Evolutionary conservation across 176 grass and related monocot species (phyloP).

Genomic region (Guadua angustifolia): DNA sequence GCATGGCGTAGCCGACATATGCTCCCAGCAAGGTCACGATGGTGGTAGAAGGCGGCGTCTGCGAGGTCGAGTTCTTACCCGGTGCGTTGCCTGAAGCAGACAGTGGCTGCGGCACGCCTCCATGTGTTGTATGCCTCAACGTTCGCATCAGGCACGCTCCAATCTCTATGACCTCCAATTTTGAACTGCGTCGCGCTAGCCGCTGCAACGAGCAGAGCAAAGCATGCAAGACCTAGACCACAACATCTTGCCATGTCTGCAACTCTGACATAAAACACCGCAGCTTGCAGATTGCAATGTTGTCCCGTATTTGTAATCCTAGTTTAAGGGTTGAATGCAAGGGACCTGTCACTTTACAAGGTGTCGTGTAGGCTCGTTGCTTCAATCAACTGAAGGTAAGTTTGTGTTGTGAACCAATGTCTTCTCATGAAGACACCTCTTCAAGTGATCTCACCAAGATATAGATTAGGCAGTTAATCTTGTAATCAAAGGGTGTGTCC

Average conservation of each 20-base stretch:
- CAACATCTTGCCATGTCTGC: constrained; percentile 40
- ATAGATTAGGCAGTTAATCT: too few species aligned
- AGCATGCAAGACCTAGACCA: background rate
- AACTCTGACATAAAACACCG: background rate
- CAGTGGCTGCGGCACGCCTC: constrained; percentile 27
- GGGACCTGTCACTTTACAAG: constrained; percentile 17
- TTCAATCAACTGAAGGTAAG: background rate
- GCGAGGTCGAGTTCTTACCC: background rate
- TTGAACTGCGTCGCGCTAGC: constrained; percentile 62
- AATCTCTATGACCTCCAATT: constrained; percentile 60
- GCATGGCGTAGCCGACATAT: constrained; percentile 47
- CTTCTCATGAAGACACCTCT: too few species aligned
- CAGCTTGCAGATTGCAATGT: background rate
- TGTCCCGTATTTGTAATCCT: background rate
- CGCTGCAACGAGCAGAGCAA: constrained; percentile 22
- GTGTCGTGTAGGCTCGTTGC: constrained; percentile 23
- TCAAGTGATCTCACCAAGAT: too few species aligned
- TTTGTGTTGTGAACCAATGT: too few species aligned
- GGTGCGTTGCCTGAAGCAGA: constrained; percentile 9
- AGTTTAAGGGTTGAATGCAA: background rate
- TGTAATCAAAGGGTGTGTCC: too few species aligned
- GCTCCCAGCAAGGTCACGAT: constrained; percentile 43
- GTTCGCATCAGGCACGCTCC: constrained; percentile 53
- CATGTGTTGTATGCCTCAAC: constrained; percentile 54
- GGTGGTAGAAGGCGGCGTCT: constrained; percentile 2